A percentile compares a stretch with the other conserved stretches of the same genome.
These are phyloP conservation scores for Meyerozyma athensensis DNA, from an alignment of 1,139 yeast genomes.

Conservation along the genomic window DNA sequence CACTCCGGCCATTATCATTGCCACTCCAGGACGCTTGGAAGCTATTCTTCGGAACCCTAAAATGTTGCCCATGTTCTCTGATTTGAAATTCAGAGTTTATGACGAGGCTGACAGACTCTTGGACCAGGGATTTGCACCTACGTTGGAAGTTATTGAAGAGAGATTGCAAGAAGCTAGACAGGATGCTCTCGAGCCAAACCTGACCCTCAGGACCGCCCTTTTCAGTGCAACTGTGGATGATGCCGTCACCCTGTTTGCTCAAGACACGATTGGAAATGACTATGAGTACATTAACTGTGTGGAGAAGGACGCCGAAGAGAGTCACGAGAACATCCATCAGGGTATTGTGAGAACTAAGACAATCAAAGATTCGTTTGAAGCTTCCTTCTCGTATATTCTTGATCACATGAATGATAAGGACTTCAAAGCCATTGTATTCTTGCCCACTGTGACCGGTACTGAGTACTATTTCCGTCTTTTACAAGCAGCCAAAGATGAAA, in stretches of 20 bases:
- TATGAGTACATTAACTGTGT: constrained; percentile 75
- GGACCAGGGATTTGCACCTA: constrained; percentile 71
- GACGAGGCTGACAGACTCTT: constrained; percentile 88
- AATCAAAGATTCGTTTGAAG: constrained; percentile 46
- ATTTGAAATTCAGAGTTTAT: constrained; percentile 61
- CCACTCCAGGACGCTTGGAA: constrained; percentile 84
- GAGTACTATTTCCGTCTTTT: constrained; percentile 47
- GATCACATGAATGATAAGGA: constrained; percentile 22
- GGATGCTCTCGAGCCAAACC: constrained; percentile 18
- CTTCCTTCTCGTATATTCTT: constrained; percentile 47
- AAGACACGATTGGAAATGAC: constrained; percentile 55
- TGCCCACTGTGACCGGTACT: constrained; percentile 72
- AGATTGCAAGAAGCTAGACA: constrained; percentile 33
- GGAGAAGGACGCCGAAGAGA: constrained; percentile 67
- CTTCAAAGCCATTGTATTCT: constrained; percentile 79
- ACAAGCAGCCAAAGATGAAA: constrained; percentile 10
- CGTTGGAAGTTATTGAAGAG: constrained; percentile 52
- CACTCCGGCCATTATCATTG: constrained; percentile 57
- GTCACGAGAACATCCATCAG: constrained; percentile 77
- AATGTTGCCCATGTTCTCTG: constrained; percentile 46
- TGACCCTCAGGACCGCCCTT: constrained; percentile 55
- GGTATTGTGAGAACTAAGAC: constrained; percentile 47
- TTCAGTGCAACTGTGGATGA: constrained; percentile 87
- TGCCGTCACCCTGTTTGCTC: constrained; percentile 62
- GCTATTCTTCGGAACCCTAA: constrained; percentile 49